Conservation (phyloP, 768 basidiomycete species). For the Mycena chlorophos region DNA sequence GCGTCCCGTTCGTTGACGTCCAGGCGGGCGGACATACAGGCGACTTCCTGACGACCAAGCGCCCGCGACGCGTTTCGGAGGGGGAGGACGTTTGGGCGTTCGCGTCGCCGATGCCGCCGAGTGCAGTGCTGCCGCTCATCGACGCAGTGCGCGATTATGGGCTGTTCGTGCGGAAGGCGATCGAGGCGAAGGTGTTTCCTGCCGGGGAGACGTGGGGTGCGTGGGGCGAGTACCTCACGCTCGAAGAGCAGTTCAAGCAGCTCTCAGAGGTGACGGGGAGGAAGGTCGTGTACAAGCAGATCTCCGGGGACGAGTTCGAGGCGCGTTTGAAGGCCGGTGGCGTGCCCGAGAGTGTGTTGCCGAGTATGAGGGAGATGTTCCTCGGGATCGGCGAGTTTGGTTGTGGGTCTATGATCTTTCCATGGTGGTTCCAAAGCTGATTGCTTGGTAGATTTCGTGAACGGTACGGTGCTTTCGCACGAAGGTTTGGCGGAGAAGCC, state of each 20-base stretch:
- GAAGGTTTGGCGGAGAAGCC: conserved; percentile 1
- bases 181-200: conserved; percentile 6
- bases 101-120: background rate
- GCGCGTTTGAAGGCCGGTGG: background rate
- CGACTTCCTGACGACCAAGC: background rate
- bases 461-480: background rate
- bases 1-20: conserved; percentile 14
- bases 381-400: conserved; percentile 5
- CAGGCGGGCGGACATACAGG: conserved; percentile 3
- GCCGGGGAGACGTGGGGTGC: background rate
- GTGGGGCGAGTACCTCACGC: background rate
- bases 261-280: conserved; percentile 12
- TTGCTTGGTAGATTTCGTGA: background rate
- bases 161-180: conserved; percentile 1
- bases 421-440: background rate
- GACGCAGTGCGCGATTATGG: conserved; percentile 9
- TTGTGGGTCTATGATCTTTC: background rate
- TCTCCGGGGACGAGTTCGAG: conserved; percentile 6
- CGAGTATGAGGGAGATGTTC: background rate
- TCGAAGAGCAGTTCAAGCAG: background rate
- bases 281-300: conserved; percentile 2
- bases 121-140: background rate
- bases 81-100: background rate
- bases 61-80: background rate
- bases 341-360: background rate